phyloP scores from a whole-genome alignment of 306 rosid species.

The Rosa multiflora region DNA sequence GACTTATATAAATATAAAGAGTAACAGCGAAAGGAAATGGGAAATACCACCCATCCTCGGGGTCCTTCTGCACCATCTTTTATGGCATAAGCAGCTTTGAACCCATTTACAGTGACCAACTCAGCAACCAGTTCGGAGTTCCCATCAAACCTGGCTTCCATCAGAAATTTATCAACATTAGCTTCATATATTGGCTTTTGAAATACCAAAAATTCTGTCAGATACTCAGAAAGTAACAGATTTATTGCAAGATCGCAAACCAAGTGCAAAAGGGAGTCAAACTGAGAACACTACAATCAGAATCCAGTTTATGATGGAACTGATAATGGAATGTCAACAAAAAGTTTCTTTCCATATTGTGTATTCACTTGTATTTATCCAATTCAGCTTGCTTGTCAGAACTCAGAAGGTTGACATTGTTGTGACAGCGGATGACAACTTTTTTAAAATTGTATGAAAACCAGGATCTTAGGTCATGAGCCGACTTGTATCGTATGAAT shows the following conservation, averaged over 20 bases:
- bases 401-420: slow-evolving; percentile 7
- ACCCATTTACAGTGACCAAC: slow-evolving; percentile 78
- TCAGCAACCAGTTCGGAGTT: slow-evolving; percentile 95
- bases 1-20: slow-evolving; percentile 10
- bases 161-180: slow-evolving; percentile 55
- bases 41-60: slow-evolving; percentile 86
- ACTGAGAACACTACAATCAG: background rate
- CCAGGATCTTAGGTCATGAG: background rate
- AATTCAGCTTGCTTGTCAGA: background rate
- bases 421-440: background rate
- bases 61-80: slow-evolving; percentile 98
- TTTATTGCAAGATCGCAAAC: background rate
- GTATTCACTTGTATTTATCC: background rate
- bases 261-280: background rate
- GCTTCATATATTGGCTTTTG: slow-evolving; percentile 37
- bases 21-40: slow-evolving; percentile 15
- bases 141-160: slow-evolving; percentile 99
- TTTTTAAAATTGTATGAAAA: background rate
- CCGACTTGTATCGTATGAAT: background rate
- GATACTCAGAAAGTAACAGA: background rate
- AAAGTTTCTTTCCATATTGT: background rate
- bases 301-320: background rate
- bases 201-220: slow-evolving; percentile 7
- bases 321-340: background rate
- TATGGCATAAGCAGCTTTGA: slow-evolving; percentile 90